Evolutionary conservation across 768 basidiomycete species (phyloP).

Genomic region (Leccinum rimulosum): DNA sequence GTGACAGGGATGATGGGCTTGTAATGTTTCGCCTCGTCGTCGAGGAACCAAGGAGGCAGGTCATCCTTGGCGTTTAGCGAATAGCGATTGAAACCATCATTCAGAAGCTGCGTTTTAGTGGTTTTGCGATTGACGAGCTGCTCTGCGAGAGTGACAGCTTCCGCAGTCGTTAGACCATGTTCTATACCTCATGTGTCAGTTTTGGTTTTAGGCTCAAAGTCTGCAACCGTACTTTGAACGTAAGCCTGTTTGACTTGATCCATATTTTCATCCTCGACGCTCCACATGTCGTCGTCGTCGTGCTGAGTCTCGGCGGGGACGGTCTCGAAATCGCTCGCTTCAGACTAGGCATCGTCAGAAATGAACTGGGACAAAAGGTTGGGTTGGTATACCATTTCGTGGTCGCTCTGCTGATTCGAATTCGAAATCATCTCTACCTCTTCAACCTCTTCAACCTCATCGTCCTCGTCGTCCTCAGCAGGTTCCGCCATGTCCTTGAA

Average conservation of each 20-base stretch:
- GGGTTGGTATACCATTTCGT: slow-evolving; percentile 25
- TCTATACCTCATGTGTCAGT: slow-evolving; percentile 42
- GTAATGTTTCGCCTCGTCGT: slow-evolving; percentile 92
- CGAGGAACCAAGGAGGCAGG: slow-evolving; percentile 94
- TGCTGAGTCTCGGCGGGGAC: slow-evolving; percentile 59
- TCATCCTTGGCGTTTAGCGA: slow-evolving; percentile 90
- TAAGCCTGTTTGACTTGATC: slow-evolving; percentile 64
- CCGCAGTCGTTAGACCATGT: slow-evolving; percentile 79
- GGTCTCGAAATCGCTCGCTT: slow-evolving; percentile 62
- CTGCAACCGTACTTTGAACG: slow-evolving; percentile 56
- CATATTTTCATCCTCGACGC: slow-evolving; percentile 73
- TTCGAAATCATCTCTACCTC: slow-evolving; percentile 29
- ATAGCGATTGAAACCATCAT: slow-evolving; percentile 94
- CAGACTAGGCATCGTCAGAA: slow-evolving; percentile 19
- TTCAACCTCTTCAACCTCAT: slow-evolving; percentile 11
- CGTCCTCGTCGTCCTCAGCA: slow-evolving; percentile 20
- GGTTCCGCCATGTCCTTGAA: slow-evolving; percentile 58
- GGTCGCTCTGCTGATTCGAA: slow-evolving; percentile 31
- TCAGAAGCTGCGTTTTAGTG: slow-evolving; percentile 85
- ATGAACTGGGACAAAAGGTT: not conserved
- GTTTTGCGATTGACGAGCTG: slow-evolving; percentile 87
- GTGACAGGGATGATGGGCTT: slow-evolving; percentile 95
- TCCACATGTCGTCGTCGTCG: slow-evolving; percentile 67
- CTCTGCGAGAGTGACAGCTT: slow-evolving; percentile 90
- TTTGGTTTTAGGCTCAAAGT: not conserved